Evolutionary conservation across 1,284 basidiomycete genomes (phyloP), one percentile per base, ranked within the genome.

Genomic region (Peniophora sp.): DNA sequence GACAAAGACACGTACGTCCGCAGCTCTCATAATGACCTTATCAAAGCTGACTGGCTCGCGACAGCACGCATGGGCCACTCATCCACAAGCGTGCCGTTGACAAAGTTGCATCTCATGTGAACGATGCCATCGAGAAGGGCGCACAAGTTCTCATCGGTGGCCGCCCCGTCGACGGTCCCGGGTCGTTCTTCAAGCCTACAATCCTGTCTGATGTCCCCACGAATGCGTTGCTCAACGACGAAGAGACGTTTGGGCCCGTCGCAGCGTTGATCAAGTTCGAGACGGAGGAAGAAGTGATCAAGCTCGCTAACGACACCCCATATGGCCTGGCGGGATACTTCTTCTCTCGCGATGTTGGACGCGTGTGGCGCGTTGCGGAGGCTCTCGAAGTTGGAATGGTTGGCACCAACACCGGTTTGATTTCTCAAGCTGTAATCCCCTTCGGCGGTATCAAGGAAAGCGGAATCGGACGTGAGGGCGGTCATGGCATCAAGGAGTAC

Each of bases 281-380:
- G 62, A 90, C 88, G 0, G 97, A 99, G 68, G 91, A 93, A 47
- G 88, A 98, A 64, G 94, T 95, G 2, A 72, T 99, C 52, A 77
- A 78, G 60, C 70, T 88, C 51, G 95, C 96, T 27, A 99, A 99
- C 68, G 71, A 83, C 58, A 77, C 87, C 1, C 80, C 89, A 22
- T 83, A 92, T 44, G 97, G 97, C 0, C 76, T 99, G 17, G 94
- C 95, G 3, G 93, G 89, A 1, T 96, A 96, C 69, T 94, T 97
- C 73, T 97, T 83, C 73, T 92, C 92, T 43, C 73, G 88, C 53
- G 95, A 99, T 66, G 74, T 96, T 2, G 88, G 90, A 6, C 74
- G 95, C 24, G 87, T 93, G 52, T 98, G 92, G 91, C 80, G 96
- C 44, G 94, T 99, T n/a, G 92, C 94, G n/a, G 96, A 97, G 69